Conservation (phyloP, 331 rosid genomes). For the Stylosanthes scabra region DNA sequence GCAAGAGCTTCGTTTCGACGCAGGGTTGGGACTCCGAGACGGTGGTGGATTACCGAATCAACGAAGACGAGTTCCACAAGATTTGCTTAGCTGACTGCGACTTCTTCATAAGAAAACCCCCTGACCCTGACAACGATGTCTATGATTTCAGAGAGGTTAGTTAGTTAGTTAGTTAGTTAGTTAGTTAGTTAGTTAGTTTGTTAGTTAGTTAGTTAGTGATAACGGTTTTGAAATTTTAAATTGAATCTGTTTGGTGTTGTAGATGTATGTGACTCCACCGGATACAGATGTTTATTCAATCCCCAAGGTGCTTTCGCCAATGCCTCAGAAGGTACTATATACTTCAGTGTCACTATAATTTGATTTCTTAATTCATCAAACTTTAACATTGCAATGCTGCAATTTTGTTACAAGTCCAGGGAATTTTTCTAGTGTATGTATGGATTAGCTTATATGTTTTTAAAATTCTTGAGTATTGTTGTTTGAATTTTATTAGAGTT, state of each 20-base stretch:
- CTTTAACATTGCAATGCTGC: neutral
- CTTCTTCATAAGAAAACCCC: conserved; percentile 89
- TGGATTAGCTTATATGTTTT: neutral
- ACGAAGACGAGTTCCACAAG: conserved; percentile 94
- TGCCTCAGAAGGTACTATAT: conserved; percentile 84
- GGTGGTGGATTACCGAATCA: conserved; percentile 79
- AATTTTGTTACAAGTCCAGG: neutral
- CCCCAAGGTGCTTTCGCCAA: conserved; percentile 93
- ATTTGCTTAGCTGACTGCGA: conserved; percentile 79
- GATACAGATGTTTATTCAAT: conserved; percentile 92
- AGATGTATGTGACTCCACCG: conserved; percentile 99
- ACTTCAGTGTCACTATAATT: neutral
- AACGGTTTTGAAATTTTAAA: neutral
- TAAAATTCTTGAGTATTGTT: neutral
- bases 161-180: neutral
- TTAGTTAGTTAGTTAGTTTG: neutral
- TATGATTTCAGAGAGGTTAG: conserved; percentile 92
- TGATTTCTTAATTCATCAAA: neutral
- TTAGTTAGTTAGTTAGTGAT: neutral
- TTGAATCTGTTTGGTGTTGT: conserved; percentile 10
- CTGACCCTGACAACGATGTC: conserved; percentile 86
- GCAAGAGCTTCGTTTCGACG: conserved; percentile 72
- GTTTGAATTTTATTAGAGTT: too few species aligned
- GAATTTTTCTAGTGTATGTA: neutral
- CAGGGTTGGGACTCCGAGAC: conserved; percentile 89